Percentiles rank a stretch among this genome's conserved stretches.
These are phyloP conservation scores for Arthromyces matolae DNA, from an alignment of 768 basidiomycete genomes.

Conservation along the genomic window DNA sequence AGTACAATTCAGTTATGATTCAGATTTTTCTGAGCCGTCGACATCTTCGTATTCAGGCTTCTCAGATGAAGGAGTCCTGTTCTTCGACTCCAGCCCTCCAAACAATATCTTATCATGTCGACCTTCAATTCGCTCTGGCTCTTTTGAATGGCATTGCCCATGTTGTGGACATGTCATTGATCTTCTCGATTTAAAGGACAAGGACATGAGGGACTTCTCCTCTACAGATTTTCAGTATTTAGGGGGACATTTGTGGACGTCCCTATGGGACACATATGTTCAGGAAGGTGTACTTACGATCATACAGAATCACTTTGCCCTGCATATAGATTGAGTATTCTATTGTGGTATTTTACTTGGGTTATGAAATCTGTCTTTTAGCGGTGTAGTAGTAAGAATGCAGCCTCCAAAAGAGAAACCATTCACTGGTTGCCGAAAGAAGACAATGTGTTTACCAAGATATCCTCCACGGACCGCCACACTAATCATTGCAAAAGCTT, in stretches of 20 bases:
- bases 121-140: slow-evolving; percentile 38
- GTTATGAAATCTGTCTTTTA: too few relatives aligned
- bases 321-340: slow-evolving; percentile 2
- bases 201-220: slow-evolving; percentile 26
- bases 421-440: too few relatives aligned
- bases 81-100: slow-evolving; percentile 14
- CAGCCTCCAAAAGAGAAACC: too few relatives aligned
- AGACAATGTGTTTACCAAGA: too few relatives aligned
- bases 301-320: slow-evolving; percentile 28
- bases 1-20: slow-evolving; percentile 44
- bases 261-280: slow-evolving; percentile 28
- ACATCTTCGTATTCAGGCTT: slow-evolving; percentile 41
- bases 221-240: slow-evolving; percentile 21
- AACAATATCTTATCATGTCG: slow-evolving; percentile 26
- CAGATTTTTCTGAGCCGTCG: slow-evolving; percentile 56
- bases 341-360: neutral
- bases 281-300: slow-evolving; percentile 19
- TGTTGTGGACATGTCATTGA: slow-evolving; percentile 46
- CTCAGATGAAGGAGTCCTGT: slow-evolving; percentile 21
- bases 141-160: slow-evolving; percentile 54
- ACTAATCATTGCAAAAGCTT: slow-evolving; percentile 1
- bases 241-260: slow-evolving; percentile 31
- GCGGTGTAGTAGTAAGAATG: too few relatives aligned
- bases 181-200: slow-evolving; percentile 37
- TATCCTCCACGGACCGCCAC: too few relatives aligned